Conservation (phyloP, 1,284 basidiomycete species). For the Sparassis latifolia region DNA sequence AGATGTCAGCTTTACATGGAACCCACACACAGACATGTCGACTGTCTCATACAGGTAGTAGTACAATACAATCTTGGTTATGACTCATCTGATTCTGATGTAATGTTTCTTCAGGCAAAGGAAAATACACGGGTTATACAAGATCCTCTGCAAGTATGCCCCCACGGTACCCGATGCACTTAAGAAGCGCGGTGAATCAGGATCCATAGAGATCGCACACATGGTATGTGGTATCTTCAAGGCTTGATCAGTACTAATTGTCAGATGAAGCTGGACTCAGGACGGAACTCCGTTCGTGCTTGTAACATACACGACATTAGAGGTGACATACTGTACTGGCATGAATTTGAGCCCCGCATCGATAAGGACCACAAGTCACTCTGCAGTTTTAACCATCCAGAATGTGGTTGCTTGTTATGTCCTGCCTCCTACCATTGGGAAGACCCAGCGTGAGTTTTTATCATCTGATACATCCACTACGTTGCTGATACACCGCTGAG, state of each 20-base stretch:
- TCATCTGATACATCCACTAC: background rate
- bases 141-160: background rate
- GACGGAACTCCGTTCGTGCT: background rate
- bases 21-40: background rate
- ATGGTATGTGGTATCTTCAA: background rate
- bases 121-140: background rate
- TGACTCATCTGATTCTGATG: background rate
- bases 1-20: background rate
- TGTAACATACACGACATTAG: background rate
- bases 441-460: conserved; percentile 1
- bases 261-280: background rate
- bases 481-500: background rate
- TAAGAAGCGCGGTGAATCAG: background rate
- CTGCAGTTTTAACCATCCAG: conserved; percentile 5
- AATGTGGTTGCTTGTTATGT: conserved; percentile 5
- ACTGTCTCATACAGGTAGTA: background rate
- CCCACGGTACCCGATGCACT: background rate
- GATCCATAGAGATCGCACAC: background rate
- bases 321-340: conserved; percentile 1
- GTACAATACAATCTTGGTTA: background rate
- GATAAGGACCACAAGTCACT: background rate
- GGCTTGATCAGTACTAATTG: background rate
- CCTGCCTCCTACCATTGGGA: conserved; percentile 4
- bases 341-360: background rate
- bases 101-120: background rate